Evolutionary conservation across 2,329 filamentous ascomycete genomes (phyloP), one percentile per base, ranked within the genome.

Genomic region (Fusarium coicis): DNA sequence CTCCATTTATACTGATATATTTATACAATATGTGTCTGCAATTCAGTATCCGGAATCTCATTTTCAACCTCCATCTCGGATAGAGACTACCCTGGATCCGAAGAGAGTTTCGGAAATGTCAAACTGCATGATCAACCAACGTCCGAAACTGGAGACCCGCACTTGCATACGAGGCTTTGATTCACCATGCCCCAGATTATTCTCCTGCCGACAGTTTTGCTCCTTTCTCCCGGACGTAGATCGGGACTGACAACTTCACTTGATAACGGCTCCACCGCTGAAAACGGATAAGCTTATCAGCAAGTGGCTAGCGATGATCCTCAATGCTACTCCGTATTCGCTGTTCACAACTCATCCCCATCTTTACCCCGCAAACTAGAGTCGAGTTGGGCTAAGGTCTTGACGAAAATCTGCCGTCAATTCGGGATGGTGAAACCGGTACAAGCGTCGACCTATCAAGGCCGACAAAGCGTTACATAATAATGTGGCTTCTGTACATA

Each of bases 331-430:
- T n/a, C n/a, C n/a, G n/a, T n/a, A 57, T 57, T 57, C 19, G 40
- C 14, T 36, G 18, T 9, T 4, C 0, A 7, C 1, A 2, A 8
- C 2, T 36, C 1, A 2, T 28, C n/a, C n/a, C 40, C 40, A 36
- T 49, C 23, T 49, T 57, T 49, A 57, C 54, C 54, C 54, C 40
- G 54, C 54, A n/a, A 49, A 19, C 30, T 28, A 36, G 5, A 9
- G 12, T 19, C 30, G 12, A 34, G 10, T 5, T 16, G 32, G 34
- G 23, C 14, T 10, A 28, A 28, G 40, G 14, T 10, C 15, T 28
- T 8, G 6, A 19, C n/a, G 18, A 30, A 36, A 55, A 55, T 30
- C 26, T 10, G 7, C 36, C 36, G 26, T 18, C 5, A 12, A 23
- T n/a, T n/a, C 7, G 10, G 42, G 10, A 42, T 42, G 26, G 7